Evolutionary conservation across 176 grass and related monocot genomes (phyloP).

Genomic region (Dendrocalamus sinicus): DNA sequence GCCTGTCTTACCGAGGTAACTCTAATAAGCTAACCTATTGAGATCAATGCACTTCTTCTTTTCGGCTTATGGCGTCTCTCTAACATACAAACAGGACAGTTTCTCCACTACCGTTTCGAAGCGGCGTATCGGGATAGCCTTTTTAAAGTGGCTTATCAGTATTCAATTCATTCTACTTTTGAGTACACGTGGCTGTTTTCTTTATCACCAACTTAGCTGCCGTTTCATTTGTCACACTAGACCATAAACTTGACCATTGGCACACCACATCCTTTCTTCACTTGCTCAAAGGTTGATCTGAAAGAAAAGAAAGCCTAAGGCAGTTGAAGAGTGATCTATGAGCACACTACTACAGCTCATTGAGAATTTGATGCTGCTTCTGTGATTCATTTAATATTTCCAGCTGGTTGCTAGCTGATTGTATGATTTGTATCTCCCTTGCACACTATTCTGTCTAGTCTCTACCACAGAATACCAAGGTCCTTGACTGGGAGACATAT

Average conservation of each 20-base stretch:
- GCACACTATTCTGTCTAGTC: constrained; percentile 1
- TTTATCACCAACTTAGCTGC: background rate
- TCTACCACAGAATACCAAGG: background rate
- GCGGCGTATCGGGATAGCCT: too few relatives aligned
- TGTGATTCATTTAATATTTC: constrained; percentile 22
- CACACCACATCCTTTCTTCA: constrained; percentile 18
- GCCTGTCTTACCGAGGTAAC: constrained; percentile 39
- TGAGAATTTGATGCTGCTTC: constrained; percentile 33
- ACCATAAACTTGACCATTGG: constrained; percentile 35
- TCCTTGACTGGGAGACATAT: background rate
- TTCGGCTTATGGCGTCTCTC: too few relatives aligned
- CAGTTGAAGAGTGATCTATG: constrained; percentile 37
- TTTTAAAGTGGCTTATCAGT: too few relatives aligned
- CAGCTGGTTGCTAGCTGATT: constrained; percentile 9
- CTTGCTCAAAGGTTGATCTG: constrained; percentile 41
- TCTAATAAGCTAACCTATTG: constrained; percentile 30
- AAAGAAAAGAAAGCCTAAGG: constrained; percentile 45
- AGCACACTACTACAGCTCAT: background rate
- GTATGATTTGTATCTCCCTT: constrained; percentile 25
- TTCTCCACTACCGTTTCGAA: too few relatives aligned
- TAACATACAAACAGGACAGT: too few relatives aligned
- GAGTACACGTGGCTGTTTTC: constrained; percentile 5
- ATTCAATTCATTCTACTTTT: background rate
- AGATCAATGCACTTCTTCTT: constrained; percentile 4
- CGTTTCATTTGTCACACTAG: constrained; percentile 22